Evolutionary conservation across 1,139 yeast genomes (phyloP).

Genomic region (Zygosaccharomyces sapae): DNA sequence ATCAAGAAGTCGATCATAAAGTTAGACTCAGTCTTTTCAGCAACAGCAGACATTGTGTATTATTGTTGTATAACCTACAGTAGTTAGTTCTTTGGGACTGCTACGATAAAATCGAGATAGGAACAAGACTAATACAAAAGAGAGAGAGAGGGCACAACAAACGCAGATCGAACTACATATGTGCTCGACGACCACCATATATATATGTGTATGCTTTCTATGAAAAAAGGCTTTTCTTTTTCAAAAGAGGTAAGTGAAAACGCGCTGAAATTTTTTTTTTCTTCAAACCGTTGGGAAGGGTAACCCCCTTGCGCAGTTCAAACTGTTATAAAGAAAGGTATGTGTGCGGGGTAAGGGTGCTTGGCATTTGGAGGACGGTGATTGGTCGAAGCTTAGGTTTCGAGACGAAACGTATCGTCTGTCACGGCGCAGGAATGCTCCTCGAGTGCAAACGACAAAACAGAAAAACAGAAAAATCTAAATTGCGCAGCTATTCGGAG

Average conservation of each 20-base stretch:
- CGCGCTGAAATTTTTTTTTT: neutral
- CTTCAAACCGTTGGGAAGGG: neutral
- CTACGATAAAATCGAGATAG: neutral
- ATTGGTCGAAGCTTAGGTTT: neutral
- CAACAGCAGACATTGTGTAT: constrained; percentile 14
- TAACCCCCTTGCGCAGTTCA: neutral
- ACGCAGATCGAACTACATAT: constrained; percentile 1
- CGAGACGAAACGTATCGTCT: neutral
- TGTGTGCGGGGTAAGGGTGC: neutral
- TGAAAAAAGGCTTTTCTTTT: neutral
- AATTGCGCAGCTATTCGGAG: neutral
- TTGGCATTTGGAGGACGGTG: neutral
- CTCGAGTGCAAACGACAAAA: no score
- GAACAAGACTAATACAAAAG: neutral
- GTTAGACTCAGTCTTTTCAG: constrained; percentile 30
- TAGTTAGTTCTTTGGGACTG: neutral
- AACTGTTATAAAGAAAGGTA: neutral
- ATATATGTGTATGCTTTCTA: constrained; percentile 3
- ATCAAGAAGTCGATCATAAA: constrained; percentile 59
- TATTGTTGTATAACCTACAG: constrained; percentile 2
- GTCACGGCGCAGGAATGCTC: neutral
- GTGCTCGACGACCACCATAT: constrained; percentile 9
- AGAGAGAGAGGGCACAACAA: neutral
- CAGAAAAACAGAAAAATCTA: neutral
- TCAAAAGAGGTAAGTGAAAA: neutral